Base-by-base conservation (phyloP, 306 rosid genomes). In the Begonia loranthoides region DNA sequence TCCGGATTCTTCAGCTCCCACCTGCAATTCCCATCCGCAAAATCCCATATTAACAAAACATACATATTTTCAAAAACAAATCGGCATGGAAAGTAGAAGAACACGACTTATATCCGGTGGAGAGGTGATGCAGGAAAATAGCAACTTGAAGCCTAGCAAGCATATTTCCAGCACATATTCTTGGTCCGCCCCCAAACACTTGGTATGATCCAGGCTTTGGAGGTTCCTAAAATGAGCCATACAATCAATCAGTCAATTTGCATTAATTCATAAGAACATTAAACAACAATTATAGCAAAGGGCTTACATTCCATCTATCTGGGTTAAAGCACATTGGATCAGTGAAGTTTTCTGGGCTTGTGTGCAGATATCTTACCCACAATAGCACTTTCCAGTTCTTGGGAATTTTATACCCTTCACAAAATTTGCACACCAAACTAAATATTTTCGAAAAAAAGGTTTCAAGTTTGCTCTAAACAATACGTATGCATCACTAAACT, bases 161-260 rank as follows among this genome's bases (percentile, higher is more conserved):
- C 64, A 38, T 72, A 60, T 69, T 79, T 39, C 79, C 75, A 0
- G 71, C 71, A 50, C 82, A 76, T 1, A 67, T 40, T 67, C 77
- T 76, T 50, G 21, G 40, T 47, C 79, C 71, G 4, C 57, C 52
- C 0, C 77, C 77, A 50, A 79, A 79, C 9, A 57, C 73, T 70
- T 45, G 65, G 70, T 14, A 59, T 1, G 78, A 38, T 14, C 74
- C 72, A 0, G 67, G 50, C 68, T 47, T 70, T 9, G 63, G 17
- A 10, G 66, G 58, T 40, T 65, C 46, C 69, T 71, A n/a, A n/a
- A n/a, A n/a, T n/a, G n/a, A n/a, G n/a, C n/a, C n/a, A n/a, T n/a
- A n/a, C n/a, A n/a, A n/a, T n/a, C n/a, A n/a, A n/a, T n/a, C n/a
- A n/a, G n/a, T n/a, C n/a, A n/a, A n/a, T n/a, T n/a, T n/a, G n/a